A percentile compares a stretch with the other conserved stretches of the same genome.
phyloP scores from a whole-genome alignment of 495 filamentous ascomycete genomes.

The Trichocladium antarcticum region DNA sequence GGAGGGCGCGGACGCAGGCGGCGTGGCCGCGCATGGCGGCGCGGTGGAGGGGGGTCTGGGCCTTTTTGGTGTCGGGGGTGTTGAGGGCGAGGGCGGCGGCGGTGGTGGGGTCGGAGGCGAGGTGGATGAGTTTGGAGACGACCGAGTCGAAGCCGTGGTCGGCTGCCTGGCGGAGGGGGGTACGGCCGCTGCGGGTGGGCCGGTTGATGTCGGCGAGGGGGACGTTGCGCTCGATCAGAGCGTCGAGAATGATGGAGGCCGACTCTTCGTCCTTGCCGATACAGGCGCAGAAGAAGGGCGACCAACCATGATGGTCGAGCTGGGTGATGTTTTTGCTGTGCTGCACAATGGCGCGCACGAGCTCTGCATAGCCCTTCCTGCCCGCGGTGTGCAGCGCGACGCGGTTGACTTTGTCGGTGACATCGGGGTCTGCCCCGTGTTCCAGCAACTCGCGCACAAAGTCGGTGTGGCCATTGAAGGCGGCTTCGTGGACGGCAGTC shows the following conservation, averaged over 20 bases:
- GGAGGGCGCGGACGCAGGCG: constrained; percentile 11
- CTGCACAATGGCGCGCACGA: constrained; percentile 38
- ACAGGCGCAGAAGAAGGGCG: constrained; percentile 18
- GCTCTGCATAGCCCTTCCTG: constrained; percentile 33
- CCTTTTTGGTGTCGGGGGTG: constrained; percentile 12
- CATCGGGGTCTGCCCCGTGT: constrained; percentile 27
- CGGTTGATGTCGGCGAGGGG: constrained; percentile 20
- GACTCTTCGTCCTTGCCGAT: constrained; percentile 8
- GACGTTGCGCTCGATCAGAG: constrained; percentile 4
- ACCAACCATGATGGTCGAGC: constrained; percentile 12
- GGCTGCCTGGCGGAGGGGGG: constrained; percentile 18
- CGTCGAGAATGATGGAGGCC: constrained; percentile 13
- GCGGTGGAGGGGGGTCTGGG: constrained; percentile 23
- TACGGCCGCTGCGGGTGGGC: constrained; percentile 6
- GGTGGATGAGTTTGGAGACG: constrained; percentile 7
- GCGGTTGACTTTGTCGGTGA: constrained; percentile 38
- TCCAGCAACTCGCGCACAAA: constrained; percentile 11
- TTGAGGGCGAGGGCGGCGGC: constrained; percentile 8
- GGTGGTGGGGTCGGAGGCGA: constrained; percentile 1
- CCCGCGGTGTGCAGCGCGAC: constrained; percentile 45
- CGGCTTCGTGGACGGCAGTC: constrained; percentile 15
- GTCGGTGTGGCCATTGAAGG: neutral
- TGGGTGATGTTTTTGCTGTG: constrained; percentile 37
- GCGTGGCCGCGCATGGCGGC: constrained; percentile 18
- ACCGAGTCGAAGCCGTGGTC: constrained; percentile 14